Conservation (phyloP, 148 eudicot genomes). For the Arctostaphylos glauca region DNA sequence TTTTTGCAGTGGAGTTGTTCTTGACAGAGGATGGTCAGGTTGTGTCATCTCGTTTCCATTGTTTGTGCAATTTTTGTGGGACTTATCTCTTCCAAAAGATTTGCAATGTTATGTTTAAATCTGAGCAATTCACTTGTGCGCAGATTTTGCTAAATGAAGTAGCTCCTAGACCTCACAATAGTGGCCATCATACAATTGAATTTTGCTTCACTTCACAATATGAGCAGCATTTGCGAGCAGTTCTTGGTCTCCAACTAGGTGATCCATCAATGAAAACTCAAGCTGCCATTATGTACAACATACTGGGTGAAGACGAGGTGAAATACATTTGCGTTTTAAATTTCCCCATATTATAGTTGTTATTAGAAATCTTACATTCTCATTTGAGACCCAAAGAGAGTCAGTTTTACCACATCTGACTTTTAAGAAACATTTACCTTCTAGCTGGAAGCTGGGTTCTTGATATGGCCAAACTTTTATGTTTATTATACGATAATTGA, state of each 20-base stretch:
- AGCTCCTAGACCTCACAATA: conserved; percentile 78
- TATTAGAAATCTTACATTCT: no score
- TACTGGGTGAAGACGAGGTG: conserved; percentile 98
- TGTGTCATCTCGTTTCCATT: conserved; percentile 10
- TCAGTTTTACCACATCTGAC: background rate
- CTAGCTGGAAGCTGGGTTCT: background rate
- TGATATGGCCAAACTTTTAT: background rate
- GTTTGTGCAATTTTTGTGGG: background rate
- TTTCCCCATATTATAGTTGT: background rate
- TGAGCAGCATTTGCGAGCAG: conserved; percentile 94
- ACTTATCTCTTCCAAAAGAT: background rate
- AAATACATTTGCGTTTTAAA: conserved; percentile 5
- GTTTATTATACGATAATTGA: background rate
- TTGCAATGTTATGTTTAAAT: background rate
- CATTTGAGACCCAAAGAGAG: no score
- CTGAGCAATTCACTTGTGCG: conserved; percentile 4
- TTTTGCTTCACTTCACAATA: conserved; percentile 87
- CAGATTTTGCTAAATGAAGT: conserved; percentile 54
- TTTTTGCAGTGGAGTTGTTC: conserved; percentile 92
- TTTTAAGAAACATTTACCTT: background rate
- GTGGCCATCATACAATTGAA: conserved; percentile 98
- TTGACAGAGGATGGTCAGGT: conserved; percentile 85
- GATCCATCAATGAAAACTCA: conserved; percentile 92
- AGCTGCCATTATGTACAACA: conserved; percentile 91
- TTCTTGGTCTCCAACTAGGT: conserved; percentile 93